A percentile compares a stretch with the other conserved stretches of the same genome.
Conservation (phyloP, 441 rosid genomes). For the Gossypium davidsonii region DNA sequence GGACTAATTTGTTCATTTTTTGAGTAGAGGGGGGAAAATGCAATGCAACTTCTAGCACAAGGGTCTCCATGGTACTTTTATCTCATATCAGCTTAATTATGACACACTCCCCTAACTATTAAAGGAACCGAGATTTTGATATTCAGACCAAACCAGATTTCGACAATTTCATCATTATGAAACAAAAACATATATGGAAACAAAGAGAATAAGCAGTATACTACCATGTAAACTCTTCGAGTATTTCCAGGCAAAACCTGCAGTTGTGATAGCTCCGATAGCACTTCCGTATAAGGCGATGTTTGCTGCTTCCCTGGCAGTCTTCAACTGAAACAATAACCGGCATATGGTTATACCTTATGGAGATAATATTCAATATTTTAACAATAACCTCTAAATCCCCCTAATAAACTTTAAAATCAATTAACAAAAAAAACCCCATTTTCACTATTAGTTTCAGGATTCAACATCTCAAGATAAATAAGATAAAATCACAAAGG, state of each 20-base stretch:
- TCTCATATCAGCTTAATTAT: not conserved
- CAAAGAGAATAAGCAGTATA: not conserved
- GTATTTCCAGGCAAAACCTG: constrained; percentile 79
- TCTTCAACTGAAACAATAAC: constrained; percentile 55
- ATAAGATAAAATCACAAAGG: not conserved
- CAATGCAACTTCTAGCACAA: too few species aligned
- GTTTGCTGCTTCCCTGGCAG: constrained; percentile 60
- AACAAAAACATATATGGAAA: not conserved
- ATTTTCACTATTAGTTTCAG: not conserved
- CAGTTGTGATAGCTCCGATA: constrained; percentile 75
- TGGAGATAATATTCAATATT: not conserved
- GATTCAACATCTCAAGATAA: not conserved
- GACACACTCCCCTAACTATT: not conserved
- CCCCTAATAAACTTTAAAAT: not conserved
- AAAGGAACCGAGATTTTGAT: not conserved
- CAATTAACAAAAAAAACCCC: not conserved
- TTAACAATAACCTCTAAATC: not conserved
- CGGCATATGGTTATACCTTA: not conserved
- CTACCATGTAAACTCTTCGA: constrained; percentile 82
- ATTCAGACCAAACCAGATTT: not conserved
- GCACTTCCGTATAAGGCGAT: constrained; percentile 50
- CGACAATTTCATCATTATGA: not conserved
- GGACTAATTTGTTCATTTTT: too few species aligned
- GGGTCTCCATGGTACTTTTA: too few species aligned
- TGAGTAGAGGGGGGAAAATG: too few species aligned